Evolutionary conservation across 2,329 filamentous ascomycete species (phyloP).

Genomic region (Cladophialophora immunda): DNA sequence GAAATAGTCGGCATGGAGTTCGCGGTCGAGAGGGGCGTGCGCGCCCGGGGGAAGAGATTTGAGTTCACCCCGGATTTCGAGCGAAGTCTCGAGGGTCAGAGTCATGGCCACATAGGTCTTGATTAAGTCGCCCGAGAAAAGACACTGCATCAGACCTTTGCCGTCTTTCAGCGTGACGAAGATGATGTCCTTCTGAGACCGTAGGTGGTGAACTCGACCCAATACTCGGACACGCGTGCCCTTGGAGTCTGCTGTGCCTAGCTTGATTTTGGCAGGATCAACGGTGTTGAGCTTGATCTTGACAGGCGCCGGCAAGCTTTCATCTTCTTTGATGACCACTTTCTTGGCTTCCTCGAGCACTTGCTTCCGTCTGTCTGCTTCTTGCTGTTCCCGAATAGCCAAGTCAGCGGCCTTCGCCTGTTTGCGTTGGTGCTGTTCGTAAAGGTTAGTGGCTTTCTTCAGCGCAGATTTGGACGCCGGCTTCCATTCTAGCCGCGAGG

Average conservation of each 20-base stretch:
- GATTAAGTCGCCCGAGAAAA: slow-evolving; percentile 80
- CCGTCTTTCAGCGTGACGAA: slow-evolving; percentile 89
- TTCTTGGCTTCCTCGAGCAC: slow-evolving; percentile 85
- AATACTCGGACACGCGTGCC: slow-evolving; percentile 81
- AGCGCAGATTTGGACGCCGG: slow-evolving; percentile 81
- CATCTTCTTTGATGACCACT: slow-evolving; percentile 74
- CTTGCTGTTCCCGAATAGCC: slow-evolving; percentile 75
- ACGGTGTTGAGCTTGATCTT: slow-evolving; percentile 80
- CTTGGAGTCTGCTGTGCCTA: slow-evolving; percentile 64
- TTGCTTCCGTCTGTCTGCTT: slow-evolving; percentile 73
- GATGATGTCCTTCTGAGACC: slow-evolving; percentile 82
- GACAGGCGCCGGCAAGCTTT: slow-evolving; percentile 74
- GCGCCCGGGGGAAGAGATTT: slow-evolving; percentile 79
- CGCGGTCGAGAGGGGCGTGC: slow-evolving; percentile 82
- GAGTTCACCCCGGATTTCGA: slow-evolving; percentile 85
- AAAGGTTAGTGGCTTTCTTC: slow-evolving; percentile 82
- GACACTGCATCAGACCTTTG: slow-evolving; percentile 83
- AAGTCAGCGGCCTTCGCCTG: slow-evolving; percentile 77
- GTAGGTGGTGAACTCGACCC: slow-evolving; percentile 82
- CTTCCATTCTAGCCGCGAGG: slow-evolving; percentile 76
- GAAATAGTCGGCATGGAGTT: slow-evolving; percentile 91
- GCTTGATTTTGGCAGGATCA: slow-evolving; percentile 65
- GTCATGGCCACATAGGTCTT: slow-evolving; percentile 92
- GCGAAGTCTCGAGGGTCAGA: slow-evolving; percentile 85
- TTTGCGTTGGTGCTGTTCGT: slow-evolving; percentile 84